Conservation (phyloP, 441 rosid genomes). For the Manihot esculenta region DNA sequence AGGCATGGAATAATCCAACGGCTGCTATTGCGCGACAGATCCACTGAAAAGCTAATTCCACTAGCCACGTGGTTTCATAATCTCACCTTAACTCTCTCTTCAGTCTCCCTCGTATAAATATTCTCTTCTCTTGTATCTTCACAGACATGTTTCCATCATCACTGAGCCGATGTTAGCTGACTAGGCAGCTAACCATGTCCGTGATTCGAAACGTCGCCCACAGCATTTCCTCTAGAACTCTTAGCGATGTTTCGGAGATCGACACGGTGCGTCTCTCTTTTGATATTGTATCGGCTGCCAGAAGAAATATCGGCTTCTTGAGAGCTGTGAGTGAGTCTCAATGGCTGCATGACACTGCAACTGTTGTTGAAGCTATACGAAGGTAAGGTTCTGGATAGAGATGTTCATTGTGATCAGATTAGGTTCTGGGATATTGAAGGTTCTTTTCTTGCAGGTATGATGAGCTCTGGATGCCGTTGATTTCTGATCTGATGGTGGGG, state of each 20-base stretch:
- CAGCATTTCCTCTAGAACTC: constrained; percentile 39
- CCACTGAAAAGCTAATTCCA: background rate
- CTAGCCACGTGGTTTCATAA: constrained; percentile 18
- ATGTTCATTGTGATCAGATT: background rate
- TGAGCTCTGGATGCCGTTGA: constrained; percentile 93
- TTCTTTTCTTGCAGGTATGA: constrained; percentile 56
- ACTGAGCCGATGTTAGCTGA: background rate
- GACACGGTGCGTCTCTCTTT: constrained; percentile 44
- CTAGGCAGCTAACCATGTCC: constrained; percentile 24
- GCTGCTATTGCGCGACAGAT: background rate
- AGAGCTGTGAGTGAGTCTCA: constrained; percentile 54
- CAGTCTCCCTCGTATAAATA: constrained; percentile 14
- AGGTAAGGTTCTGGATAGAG: constrained; percentile 36
- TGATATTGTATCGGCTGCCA: constrained; percentile 75
- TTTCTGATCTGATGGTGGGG: constrained; percentile 66
- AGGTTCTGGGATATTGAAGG: constrained; percentile 11
- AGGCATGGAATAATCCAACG: constrained; percentile 2
- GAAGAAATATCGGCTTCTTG: constrained; percentile 56
- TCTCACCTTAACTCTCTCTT: background rate
- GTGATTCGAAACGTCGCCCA: constrained; percentile 13
- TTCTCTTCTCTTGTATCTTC: background rate
- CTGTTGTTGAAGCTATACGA: constrained; percentile 63
- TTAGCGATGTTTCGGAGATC: constrained; percentile 59
- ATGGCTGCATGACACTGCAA: constrained; percentile 63
- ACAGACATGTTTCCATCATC: background rate